Conservation (phyloP, 139 green algal species). For the Ettlia oleoabundans region DNA sequence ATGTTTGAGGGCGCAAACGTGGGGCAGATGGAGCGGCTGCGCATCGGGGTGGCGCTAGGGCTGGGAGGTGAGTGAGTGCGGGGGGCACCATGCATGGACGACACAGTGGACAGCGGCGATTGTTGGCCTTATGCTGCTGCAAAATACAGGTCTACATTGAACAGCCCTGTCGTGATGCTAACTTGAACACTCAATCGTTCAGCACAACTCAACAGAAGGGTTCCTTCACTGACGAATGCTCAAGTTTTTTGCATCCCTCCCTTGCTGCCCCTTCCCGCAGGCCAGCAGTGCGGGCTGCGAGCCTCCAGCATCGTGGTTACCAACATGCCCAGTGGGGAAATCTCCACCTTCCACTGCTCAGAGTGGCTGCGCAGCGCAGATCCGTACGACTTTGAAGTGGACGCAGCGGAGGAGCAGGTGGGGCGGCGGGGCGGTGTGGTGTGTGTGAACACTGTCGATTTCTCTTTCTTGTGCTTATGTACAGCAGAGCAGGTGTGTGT, state of each 20-base stretch:
- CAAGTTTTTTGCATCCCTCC: too few relatives aligned
- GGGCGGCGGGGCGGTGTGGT: neutral
- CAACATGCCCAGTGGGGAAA: slow-evolving; percentile 18
- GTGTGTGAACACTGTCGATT: too few relatives aligned
- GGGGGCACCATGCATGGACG: too few relatives aligned
- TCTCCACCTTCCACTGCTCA: slow-evolving; percentile 15
- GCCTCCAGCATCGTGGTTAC: neutral
- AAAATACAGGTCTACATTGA: neutral
- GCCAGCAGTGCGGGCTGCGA: slow-evolving; percentile 4
- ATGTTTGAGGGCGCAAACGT: slow-evolving; percentile 18
- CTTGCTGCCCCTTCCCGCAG: neutral
- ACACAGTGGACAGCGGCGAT: too few relatives aligned
- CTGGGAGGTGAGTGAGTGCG: neutral
- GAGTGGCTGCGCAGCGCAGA: slow-evolving; percentile 26
- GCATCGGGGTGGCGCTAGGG: slow-evolving; percentile 13
- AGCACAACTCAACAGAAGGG: too few relatives aligned
- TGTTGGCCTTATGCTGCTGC: too few relatives aligned
- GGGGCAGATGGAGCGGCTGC: slow-evolving; percentile 14
- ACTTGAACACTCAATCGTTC: too few relatives aligned
- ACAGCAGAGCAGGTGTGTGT: too few relatives aligned
- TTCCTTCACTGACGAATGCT: too few relatives aligned
- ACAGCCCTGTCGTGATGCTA: neutral
- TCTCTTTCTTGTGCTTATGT: too few relatives aligned
- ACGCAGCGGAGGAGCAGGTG: slow-evolving; percentile 10
- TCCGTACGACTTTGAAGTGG: slow-evolving; percentile 19